Percentiles rank a stretch among this genome's conserved stretches.
Conservation (phyloP, 2,329 filamentous ascomycete genomes). For the Cadophora gregata region DNA sequence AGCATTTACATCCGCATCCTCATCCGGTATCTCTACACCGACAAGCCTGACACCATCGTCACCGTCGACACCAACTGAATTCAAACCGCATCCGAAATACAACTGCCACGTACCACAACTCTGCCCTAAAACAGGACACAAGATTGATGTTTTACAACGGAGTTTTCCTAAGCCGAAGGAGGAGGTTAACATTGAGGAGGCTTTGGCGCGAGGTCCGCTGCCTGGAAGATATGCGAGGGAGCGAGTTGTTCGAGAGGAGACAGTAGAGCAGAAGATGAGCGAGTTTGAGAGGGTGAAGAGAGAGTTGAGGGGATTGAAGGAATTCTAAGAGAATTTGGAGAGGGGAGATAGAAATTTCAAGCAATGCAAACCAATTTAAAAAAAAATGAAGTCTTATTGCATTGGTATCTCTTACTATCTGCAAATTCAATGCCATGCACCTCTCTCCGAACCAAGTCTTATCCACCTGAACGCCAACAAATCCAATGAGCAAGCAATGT, state of each 20-base stretch:
- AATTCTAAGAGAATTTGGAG: not conserved
- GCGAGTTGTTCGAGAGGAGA: not conserved
- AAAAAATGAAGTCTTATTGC: slow-evolving; percentile 30
- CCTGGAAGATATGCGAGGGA: slow-evolving; percentile 8
- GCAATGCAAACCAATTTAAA: not conserved
- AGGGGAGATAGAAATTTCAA: not conserved
- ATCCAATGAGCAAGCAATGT: slow-evolving; percentile 19
- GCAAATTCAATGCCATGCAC: slow-evolving; percentile 19
- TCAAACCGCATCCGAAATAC: not conserved
- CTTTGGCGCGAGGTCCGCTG: slow-evolving; percentile 12
- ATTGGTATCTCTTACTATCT: slow-evolving; percentile 31
- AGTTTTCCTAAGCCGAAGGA: slow-evolving; percentile 15
- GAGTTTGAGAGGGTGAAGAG: slow-evolving; percentile 26
- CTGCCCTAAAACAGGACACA: slow-evolving; percentile 15
- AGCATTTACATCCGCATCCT: not conserved
- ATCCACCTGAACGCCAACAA: slow-evolving; percentile 28
- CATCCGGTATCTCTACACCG: not conserved
- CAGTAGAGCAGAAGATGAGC: slow-evolving; percentile 7
- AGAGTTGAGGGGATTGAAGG: slow-evolving; percentile 18
- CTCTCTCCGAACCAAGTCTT: not conserved
- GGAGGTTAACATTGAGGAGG: slow-evolving; percentile 22
- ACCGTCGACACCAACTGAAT: not conserved
- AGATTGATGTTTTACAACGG: slow-evolving; percentile 10
- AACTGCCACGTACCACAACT: slow-evolving; percentile 12
- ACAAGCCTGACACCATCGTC: not conserved